Evolutionary conservation across 1,284 basidiomycete genomes (phyloP).

Genomic region (Nidula niveotomentosa): DNA sequence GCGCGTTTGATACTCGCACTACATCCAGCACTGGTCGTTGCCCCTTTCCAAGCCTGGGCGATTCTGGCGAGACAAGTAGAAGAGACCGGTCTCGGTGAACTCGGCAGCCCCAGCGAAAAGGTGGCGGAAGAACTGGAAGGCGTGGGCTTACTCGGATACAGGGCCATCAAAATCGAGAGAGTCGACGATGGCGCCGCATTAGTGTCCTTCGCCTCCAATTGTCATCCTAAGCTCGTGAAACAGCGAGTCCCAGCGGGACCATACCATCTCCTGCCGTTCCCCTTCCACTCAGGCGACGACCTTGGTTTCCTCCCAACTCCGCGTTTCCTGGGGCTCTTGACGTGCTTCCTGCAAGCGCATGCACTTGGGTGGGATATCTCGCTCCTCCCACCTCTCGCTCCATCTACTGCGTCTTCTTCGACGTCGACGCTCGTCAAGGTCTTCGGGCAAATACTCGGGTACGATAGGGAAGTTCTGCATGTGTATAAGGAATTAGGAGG

Average conservation of each 20-base stretch:
- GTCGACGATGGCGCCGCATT: slow-evolving; percentile 35
- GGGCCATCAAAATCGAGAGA: slow-evolving; percentile 37
- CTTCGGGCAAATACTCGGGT: slow-evolving; percentile 56
- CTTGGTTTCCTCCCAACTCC: slow-evolving; percentile 33
- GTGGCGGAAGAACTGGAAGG: slow-evolving; percentile 35
- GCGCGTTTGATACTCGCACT: slow-evolving; percentile 51
- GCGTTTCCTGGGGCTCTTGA: slow-evolving; percentile 45
- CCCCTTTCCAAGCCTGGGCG: slow-evolving; percentile 60
- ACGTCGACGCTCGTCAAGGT: slow-evolving; percentile 46
- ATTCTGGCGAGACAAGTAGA: slow-evolving; percentile 53
- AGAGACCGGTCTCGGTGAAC: slow-evolving; percentile 49
- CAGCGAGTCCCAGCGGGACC: no score
- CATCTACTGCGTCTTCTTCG: slow-evolving; percentile 50
- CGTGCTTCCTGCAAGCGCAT: slow-evolving; percentile 49
- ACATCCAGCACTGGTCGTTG: slow-evolving; percentile 53
- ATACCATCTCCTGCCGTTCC: slow-evolving; percentile 49
- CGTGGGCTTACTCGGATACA: slow-evolving; percentile 56
- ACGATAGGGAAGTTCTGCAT: slow-evolving; percentile 56
- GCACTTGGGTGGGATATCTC: slow-evolving; percentile 57
- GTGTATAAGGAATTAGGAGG: slow-evolving; percentile 72
- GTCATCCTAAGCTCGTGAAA: slow-evolving; percentile 21
- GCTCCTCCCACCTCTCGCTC: slow-evolving; percentile 42
- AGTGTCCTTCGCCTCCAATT: slow-evolving; percentile 47
- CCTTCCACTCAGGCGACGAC: slow-evolving; percentile 34
- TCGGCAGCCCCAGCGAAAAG: slow-evolving; percentile 45